Evolutionary conservation across 768 basidiomycete genomes (phyloP), one percentile per base, ranked within the genome.

Genomic region (Tricholoma sp.): DNA sequence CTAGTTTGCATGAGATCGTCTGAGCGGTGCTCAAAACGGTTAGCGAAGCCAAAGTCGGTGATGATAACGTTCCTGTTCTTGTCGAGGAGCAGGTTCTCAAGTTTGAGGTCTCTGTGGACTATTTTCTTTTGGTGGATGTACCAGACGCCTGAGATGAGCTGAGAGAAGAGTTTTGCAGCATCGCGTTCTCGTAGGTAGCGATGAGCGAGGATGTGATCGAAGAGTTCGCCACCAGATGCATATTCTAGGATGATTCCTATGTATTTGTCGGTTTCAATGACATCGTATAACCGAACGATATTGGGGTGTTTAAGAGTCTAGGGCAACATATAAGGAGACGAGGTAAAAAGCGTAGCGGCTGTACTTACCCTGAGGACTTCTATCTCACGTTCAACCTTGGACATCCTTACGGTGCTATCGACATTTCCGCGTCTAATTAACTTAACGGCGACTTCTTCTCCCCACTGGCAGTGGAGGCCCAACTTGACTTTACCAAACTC

Each of bases 121-220:
- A 99, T 98, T 77, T 97, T 95, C 81, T 98, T 98, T 73, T 93
- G 86, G 75, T 98, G 97, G 57, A 98, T 93, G 75, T 99, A 99
- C 86, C 92, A 93, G 31, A 99, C 97, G 59, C 96, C 97, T 21
- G 94, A 97, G 65, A 99, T 88, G 71, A 99, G 90, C 73, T 99
- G 97, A 16, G 93, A 92, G 70, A 99, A 99, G 39, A 99, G 87
- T 70, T 90, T 94, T 62, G 91, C 86, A 0, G 97, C 97, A 67
- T 98, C 94, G 61, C 84, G 84, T 72, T 98, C 97, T 63, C 89
- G 88, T 64, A 99, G 86, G 71, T 96, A 97, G 41, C 94, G 89
- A 69, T 98, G 97, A 18, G 96, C 96, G 52, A 98, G 84, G 69
- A 99, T 99, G 72, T 98, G 93, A 74, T 99, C 97, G 72, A 99